Percentiles rank a stretch among this genome's conserved stretches.
These are phyloP conservation scores for Tephrocybe sp. DNA, from an alignment of 768 basidiomycete species.

Conservation along the genomic window DNA sequence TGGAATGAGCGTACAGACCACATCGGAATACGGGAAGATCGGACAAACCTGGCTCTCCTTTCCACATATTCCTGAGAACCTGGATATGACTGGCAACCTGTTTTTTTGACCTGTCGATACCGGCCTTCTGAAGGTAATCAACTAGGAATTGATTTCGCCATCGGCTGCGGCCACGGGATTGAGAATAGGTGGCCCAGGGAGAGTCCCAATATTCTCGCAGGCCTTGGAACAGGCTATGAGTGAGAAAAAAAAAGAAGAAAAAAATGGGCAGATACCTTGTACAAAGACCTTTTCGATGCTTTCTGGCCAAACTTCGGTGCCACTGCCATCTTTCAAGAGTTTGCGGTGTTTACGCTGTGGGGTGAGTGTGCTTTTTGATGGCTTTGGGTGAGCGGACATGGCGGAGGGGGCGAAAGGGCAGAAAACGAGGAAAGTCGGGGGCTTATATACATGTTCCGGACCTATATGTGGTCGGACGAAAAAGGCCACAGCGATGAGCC, in stretches of 20 bases:
- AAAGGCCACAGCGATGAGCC: slow-evolving; percentile 21
- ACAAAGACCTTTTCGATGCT: slow-evolving; percentile 75
- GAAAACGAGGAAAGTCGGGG: slow-evolving; percentile 18
- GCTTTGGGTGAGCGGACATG: slow-evolving; percentile 25
- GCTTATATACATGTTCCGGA: slow-evolving; percentile 34
- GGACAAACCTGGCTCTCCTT: slow-evolving; percentile 66
- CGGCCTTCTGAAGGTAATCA: slow-evolving; percentile 68
- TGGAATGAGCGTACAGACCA: slow-evolving; percentile 12
- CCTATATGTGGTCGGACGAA: slow-evolving; percentile 24
- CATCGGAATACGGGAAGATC: slow-evolving; percentile 7
- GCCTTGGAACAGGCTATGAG: slow-evolving; percentile 35
- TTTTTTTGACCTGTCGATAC: slow-evolving; percentile 76
- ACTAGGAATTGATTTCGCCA: slow-evolving; percentile 87
- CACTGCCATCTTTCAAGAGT: slow-evolving; percentile 74
- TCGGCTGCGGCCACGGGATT: slow-evolving; percentile 70
- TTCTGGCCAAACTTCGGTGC: slow-evolving; percentile 83
- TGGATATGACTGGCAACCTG: slow-evolving; percentile 90
- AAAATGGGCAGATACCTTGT: slow-evolving; percentile 44
- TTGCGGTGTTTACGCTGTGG: slow-evolving; percentile 82
- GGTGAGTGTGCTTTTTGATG: slow-evolving; percentile 42
- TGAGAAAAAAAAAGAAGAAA: slow-evolving; percentile 1
- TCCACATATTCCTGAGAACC: slow-evolving; percentile 85
- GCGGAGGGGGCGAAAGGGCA: slow-evolving; percentile 13
- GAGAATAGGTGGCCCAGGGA: slow-evolving; percentile 72
- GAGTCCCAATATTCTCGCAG: slow-evolving; percentile 78